These are phyloP conservation scores for Setaria viridis DNA, from an alignment of 202 grass and related monocot genomes.

Conservation along the genomic window DNA sequence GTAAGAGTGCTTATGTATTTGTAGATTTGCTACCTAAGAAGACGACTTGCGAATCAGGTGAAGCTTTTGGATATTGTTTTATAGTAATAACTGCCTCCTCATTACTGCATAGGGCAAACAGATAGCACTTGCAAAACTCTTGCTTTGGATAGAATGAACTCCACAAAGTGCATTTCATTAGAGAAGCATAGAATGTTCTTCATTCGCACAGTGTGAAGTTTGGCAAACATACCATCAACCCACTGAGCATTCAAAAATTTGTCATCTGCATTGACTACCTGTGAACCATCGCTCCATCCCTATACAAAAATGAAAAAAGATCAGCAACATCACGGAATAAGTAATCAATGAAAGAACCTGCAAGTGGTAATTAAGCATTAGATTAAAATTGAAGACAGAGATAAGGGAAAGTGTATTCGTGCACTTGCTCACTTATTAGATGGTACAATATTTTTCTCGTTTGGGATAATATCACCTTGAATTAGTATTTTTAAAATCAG, in stretches of 20 bases:
- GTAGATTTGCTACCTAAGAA: not conserved
- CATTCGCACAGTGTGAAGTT: constrained; percentile 23
- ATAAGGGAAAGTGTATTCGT: too few relatives aligned
- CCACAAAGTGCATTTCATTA: constrained; percentile 28
- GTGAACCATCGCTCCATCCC: not conserved
- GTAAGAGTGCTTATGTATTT: not conserved
- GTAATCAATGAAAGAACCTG: not conserved
- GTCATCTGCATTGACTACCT: not conserved
- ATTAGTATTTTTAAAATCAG: too few relatives aligned
- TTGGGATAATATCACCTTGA: too few relatives aligned
- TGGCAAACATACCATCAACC: constrained; percentile 9
- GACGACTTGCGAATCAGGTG: constrained; percentile 19
- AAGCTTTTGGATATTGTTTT: constrained; percentile 8
- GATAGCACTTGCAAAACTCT: not conserved
- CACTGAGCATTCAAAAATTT: constrained; percentile 20
- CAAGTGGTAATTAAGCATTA: not conserved
- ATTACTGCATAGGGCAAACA: not conserved
- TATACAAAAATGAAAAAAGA: not conserved
- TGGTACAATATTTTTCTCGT: too few relatives aligned
- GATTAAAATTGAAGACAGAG: too few relatives aligned
- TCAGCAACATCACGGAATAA: not conserved
- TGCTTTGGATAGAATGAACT: constrained; percentile 28
- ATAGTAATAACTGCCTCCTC: not conserved
- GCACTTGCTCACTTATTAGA: too few relatives aligned
- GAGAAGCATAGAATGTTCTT: not conserved